Conservation (phyloP, 345 rosid genomes). For the Lepidium aucheri region DNA sequence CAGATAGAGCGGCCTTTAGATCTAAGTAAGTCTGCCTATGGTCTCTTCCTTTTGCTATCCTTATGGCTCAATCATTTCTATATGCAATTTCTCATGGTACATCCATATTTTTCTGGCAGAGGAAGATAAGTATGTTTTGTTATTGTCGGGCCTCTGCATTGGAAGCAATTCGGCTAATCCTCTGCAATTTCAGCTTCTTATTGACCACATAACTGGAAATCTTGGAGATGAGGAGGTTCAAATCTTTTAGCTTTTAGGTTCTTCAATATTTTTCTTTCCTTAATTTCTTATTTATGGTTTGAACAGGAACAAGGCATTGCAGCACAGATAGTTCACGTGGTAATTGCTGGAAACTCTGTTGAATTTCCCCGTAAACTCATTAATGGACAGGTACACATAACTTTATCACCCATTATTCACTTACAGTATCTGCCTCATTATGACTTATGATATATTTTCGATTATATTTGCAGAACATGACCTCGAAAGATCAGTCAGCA, state of each 20-base stretch:
- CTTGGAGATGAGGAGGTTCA: conserved; percentile 80
- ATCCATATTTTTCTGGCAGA: conserved; percentile 35
- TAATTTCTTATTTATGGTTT: conserved; percentile 4
- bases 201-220: conserved; percentile 94
- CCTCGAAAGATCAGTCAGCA: conserved; percentile 73
- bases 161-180: conserved; percentile 72
- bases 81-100: conserved; percentile 14
- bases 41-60: conserved; percentile 1
- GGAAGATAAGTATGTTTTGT: conserved; percentile 77
- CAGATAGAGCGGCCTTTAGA: conserved; percentile 56
- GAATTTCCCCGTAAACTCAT: conserved; percentile 68
- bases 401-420: not conserved
- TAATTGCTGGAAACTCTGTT: conserved; percentile 90
- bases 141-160: conserved; percentile 72
- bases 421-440: not conserved
- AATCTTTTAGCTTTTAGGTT: conserved; percentile 14
- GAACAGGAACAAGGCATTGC: conserved; percentile 70
- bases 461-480: conserved; percentile 47
- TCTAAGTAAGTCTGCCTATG: conserved; percentile 36
- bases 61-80: not conserved
- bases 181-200: conserved; percentile 85
- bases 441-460: conserved; percentile 15
- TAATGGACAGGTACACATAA: conserved; percentile 56
- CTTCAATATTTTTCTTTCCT: not conserved
- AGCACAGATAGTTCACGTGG: conserved; percentile 74